Conservation (phyloP, 2,329 filamentous ascomycete genomes). For the Emmonsia crescens region DNA sequence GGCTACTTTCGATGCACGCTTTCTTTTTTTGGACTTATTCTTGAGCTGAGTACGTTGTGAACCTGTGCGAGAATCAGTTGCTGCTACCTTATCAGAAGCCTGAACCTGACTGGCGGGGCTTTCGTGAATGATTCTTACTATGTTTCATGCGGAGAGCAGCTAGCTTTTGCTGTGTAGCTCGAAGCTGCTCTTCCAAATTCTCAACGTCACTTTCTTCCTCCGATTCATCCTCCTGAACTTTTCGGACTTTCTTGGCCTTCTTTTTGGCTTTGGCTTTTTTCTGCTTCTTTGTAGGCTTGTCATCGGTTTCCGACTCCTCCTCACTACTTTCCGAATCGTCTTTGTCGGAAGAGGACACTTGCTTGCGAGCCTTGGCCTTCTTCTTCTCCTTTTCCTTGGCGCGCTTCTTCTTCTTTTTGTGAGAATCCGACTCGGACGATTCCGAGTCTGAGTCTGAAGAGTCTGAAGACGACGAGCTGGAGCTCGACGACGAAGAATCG, state of each 20-base stretch:
- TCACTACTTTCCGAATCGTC: slow-evolving; percentile 9
- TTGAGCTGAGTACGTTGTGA: slow-evolving; percentile 15
- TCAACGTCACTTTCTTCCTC: slow-evolving; percentile 24
- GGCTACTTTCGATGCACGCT: slow-evolving; percentile 46
- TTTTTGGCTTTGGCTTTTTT: slow-evolving; percentile 29
- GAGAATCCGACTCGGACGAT: slow-evolving; percentile 9
- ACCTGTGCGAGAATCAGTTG: not conserved
- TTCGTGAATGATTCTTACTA: not conserved
- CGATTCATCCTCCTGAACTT: slow-evolving; percentile 23
- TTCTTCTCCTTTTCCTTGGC: slow-evolving; percentile 6
- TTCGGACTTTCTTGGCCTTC: slow-evolving; percentile 22
- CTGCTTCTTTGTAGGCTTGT: slow-evolving; percentile 27
- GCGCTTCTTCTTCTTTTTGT: slow-evolving; percentile 8
- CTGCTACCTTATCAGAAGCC: not conserved
- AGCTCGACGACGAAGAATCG: slow-evolving; percentile 8
- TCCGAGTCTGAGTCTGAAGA: slow-evolving; percentile 14
- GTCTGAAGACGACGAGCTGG: slow-evolving; percentile 13
- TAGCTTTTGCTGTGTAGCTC: slow-evolving; percentile 18
- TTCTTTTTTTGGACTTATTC: slow-evolving; percentile 33
- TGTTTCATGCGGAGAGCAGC: slow-evolving; percentile 9
- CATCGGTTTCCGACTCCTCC: slow-evolving; percentile 17
- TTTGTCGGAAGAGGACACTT: slow-evolving; percentile 3
- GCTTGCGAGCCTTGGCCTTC: not conserved
- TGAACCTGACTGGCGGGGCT: not conserved
- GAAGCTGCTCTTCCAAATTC: slow-evolving; percentile 19